Evolutionary conservation across 2,329 filamentous ascomycete species (phyloP), one percentile per base, ranked within the genome.

Genomic region (Tolypocladium ophioglossoides): DNA sequence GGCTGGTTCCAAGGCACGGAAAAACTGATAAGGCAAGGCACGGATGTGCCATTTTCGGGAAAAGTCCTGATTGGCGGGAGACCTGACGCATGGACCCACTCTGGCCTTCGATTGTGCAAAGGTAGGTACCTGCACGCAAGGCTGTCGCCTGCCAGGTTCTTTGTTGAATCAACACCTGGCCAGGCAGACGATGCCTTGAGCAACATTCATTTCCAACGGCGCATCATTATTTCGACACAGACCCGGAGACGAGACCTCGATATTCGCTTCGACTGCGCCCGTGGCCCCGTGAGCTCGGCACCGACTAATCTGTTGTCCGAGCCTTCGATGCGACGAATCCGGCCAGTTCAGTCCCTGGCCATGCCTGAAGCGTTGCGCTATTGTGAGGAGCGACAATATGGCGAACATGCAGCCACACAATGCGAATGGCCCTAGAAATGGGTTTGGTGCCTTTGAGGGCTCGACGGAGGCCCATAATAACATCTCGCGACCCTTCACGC

Each of bases 401-500:
- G 64, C 63, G 57, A 63, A 59, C 24, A 67, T 68, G 64, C 61
- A 66, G 52, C 57, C 60, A 53, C 61, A 62, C 55, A 64, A 62
- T 51, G 63, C 62, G 55, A 66, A 68, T 52, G 64, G 64, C 46
- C 54, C 62, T 46, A 62, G 66, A 53, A 72, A 73, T 63, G 72
- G 72, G 61, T 51, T 61, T 47, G 58, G 60, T 53, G 58, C 59
- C 54, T 61, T 63, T 40, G 55, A 60, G 50, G 61, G 58, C 53
- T 59, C 58, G 49, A 49, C 57, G 18, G 58, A 64, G 51, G 53
- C 60, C 34, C 63, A 60, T 51, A 59, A 62, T 22, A 53, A 62
- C 40, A 64, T 69, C 37, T 58, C 65, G 40, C 68, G 76, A 53
- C 77, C 83, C 1, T 83, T 85, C 64, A 80, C 79, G 4, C 79